Evolutionary conservation across 441 rosid species (phyloP).

Genomic region (Cnidoscolus chayamansa): DNA sequence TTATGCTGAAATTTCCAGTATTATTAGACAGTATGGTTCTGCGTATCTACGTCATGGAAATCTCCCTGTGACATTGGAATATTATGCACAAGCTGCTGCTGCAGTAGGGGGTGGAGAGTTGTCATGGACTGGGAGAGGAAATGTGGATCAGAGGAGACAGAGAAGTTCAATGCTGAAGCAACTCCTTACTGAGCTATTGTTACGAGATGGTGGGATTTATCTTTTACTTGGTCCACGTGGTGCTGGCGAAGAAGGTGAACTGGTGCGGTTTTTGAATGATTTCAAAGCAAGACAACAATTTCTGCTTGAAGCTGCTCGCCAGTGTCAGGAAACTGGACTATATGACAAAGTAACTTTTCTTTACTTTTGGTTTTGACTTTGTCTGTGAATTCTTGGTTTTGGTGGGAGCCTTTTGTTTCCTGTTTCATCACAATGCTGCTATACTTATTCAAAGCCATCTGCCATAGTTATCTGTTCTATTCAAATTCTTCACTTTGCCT

Average conservation of each 20-base stretch:
- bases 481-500: not conserved
- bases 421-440: not conserved
- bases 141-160: slow-evolving; percentile 82
- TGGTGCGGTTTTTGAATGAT: slow-evolving; percentile 68
- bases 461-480: not conserved
- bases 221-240: slow-evolving; percentile 82
- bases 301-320: slow-evolving; percentile 82
- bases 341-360: slow-evolving; percentile 65
- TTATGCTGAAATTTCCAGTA: slow-evolving; percentile 78
- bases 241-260: slow-evolving; percentile 88
- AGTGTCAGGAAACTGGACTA: slow-evolving; percentile 81
- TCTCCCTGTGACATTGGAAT: slow-evolving; percentile 75
- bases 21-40: slow-evolving; percentile 88
- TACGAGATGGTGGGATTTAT: slow-evolving; percentile 79
- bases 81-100: slow-evolving; percentile 95
- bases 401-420: not conserved
- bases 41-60: slow-evolving; percentile 65
- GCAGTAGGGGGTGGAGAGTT: slow-evolving; percentile 85
- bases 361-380: slow-evolving; percentile 1
- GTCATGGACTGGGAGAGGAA: slow-evolving; percentile 82
- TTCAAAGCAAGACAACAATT: slow-evolving; percentile 62
- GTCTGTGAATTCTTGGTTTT: slow-evolving; percentile 14
- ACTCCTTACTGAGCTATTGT: slow-evolving; percentile 77
- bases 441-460: not conserved
- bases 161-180: slow-evolving; percentile 83